A percentile compares a stretch with the other conserved stretches of the same genome.
Conservation (phyloP, 805 yeast species). For the Hanseniaspora lachancei region DNA sequence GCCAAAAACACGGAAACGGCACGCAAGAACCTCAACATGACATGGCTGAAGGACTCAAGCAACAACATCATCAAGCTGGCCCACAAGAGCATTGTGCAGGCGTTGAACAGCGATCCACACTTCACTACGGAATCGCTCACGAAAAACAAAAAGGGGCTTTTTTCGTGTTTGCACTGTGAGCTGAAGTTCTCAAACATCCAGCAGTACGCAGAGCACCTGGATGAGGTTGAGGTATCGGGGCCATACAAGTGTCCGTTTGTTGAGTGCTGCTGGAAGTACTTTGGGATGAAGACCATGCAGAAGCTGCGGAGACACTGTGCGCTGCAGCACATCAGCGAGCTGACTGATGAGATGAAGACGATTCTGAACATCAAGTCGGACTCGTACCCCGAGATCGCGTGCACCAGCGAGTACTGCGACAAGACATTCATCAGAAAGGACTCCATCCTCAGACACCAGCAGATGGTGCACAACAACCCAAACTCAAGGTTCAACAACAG, state of each 20-base stretch:
- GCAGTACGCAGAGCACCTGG: constrained; percentile 34
- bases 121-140: constrained; percentile 23
- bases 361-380: constrained; percentile 23
- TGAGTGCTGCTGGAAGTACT: constrained; percentile 37
- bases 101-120: constrained; percentile 21
- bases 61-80: background rate
- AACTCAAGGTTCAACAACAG: constrained; percentile 32
- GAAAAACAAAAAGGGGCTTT: constrained; percentile 32
- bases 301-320: constrained; percentile 40
- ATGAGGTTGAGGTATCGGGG: constrained; percentile 29
- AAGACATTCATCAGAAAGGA: constrained; percentile 41
- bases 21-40: background rate
- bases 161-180: constrained; percentile 38
- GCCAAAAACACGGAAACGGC: background rate
- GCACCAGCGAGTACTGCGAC: constrained; percentile 31
- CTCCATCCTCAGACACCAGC: constrained; percentile 40
- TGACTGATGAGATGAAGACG: constrained; percentile 21
- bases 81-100: constrained; percentile 17
- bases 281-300: constrained; percentile 37
- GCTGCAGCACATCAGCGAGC: constrained; percentile 32
- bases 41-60: background rate
- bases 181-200: constrained; percentile 29
- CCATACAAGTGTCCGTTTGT: constrained; percentile 35
- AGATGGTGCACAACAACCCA: constrained; percentile 36
- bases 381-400: constrained; percentile 23